Conservation (phyloP, 2,329 filamentous ascomycete genomes). For the Fusarium globosum region DNA sequence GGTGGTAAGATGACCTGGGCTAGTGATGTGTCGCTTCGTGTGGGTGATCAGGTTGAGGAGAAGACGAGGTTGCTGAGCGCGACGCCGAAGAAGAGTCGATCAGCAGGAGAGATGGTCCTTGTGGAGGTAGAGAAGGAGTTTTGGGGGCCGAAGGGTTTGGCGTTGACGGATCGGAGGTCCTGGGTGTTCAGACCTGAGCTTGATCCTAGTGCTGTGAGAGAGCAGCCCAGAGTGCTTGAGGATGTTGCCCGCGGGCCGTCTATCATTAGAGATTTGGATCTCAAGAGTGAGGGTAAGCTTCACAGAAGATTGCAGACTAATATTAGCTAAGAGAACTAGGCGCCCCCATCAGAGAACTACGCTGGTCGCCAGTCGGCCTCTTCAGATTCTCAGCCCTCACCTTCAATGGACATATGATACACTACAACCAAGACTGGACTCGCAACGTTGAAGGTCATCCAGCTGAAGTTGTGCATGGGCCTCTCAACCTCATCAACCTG, state of each 20-base stretch:
- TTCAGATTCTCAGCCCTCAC: slow-evolving; percentile 88
- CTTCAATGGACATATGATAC: slow-evolving; percentile 88
- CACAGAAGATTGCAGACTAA: fast-evolving
- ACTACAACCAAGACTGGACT: slow-evolving; percentile 78
- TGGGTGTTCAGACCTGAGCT: slow-evolving; percentile 59
- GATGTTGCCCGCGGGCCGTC: slow-evolving; percentile 41
- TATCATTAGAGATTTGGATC: slow-evolving; percentile 37
- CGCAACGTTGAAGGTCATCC: slow-evolving; percentile 74
- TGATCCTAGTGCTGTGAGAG: slow-evolving; percentile 27
- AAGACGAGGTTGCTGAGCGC: slow-evolving; percentile 66
- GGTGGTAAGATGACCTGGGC: slow-evolving; percentile 68
- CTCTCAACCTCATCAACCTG: slow-evolving; percentile 78
- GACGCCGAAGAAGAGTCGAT: slow-evolving; percentile 64
- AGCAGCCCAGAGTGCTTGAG: slow-evolving; percentile 10
- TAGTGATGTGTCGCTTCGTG: slow-evolving; percentile 50
- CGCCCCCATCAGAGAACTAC: slow-evolving; percentile 47
- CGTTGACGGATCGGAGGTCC: slow-evolving; percentile 65
- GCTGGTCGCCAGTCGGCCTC: slow-evolving; percentile 64
- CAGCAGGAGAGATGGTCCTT: slow-evolving; percentile 70
- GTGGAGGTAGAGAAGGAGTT: slow-evolving; percentile 73
- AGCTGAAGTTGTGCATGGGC: slow-evolving; percentile 81
- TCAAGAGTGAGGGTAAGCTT: slow-evolving; percentile 16
- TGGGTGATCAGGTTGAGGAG: slow-evolving; percentile 68
- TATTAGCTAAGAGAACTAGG: slow-evolving; percentile 14
- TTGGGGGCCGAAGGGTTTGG: slow-evolving; percentile 61